phyloP scores from a whole-genome alignment of 177 flowering plant species.

The Viscum album region DNA sequence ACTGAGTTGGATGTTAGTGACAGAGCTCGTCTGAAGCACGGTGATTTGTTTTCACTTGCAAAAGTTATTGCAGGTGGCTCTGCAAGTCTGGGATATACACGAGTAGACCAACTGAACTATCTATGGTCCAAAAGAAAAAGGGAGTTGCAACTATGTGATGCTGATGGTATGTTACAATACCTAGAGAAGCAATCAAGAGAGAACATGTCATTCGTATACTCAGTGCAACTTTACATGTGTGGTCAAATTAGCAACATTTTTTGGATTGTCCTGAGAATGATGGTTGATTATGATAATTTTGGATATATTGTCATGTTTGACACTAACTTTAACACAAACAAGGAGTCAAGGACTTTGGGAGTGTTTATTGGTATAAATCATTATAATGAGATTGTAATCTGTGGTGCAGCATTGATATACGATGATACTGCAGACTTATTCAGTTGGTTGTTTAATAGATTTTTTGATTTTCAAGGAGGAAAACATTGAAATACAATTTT shows the following conservation, averaged over 20 bases:
- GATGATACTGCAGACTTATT: conserved; percentile 1
- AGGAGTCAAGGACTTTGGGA: not conserved
- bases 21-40: not conserved
- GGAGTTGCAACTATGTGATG: not conserved
- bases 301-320: not conserved
- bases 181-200: not conserved
- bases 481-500: not conserved
- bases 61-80: not conserved
- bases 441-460: not conserved
- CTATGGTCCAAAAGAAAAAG: not conserved
- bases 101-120: not conserved
- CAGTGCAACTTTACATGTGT: not conserved
- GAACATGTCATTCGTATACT: not conserved
- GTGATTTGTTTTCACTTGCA: not conserved
- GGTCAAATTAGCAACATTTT: not conserved
- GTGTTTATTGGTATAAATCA: not conserved
- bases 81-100: not conserved
- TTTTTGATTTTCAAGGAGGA: not conserved
- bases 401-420: not conserved
- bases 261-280: not conserved
- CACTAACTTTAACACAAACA: not conserved
- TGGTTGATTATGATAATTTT: not conserved
- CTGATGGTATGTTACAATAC: not conserved
- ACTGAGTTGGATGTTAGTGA: not conserved
- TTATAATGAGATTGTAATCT: not conserved